phyloP scores from a whole-genome alignment of 805 yeast genomes.

The Kuraishia ogatae region DNA sequence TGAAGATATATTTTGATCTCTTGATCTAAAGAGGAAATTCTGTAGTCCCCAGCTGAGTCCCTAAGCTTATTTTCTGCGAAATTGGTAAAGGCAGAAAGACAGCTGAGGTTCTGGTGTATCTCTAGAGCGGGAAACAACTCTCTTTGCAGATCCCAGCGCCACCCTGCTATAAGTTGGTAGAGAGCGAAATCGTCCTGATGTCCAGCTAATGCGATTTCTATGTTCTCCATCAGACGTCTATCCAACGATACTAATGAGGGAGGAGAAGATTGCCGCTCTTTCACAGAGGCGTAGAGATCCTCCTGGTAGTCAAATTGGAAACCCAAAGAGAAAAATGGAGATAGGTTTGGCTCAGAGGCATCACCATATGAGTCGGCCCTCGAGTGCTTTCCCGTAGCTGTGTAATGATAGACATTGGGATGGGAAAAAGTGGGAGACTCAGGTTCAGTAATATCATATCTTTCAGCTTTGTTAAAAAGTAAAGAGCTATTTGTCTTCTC shows the following conservation, averaged over 20 bases:
- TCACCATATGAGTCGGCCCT: not conserved
- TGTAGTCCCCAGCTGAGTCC: conserved; percentile 1
- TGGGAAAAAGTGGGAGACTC: not conserved
- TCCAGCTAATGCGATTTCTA: conserved; percentile 11
- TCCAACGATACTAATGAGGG: conserved; percentile 13
- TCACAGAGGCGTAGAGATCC: not conserved
- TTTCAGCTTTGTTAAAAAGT: not conserved
- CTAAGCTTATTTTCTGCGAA: conserved; percentile 11
- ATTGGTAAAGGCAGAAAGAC: conserved; percentile 13
- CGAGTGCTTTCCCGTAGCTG: not conserved
- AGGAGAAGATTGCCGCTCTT: not conserved
- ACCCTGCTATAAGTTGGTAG: conserved; percentile 13
- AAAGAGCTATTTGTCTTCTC: not conserved
- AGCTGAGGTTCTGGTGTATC: conserved; percentile 9
- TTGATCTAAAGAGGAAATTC: not conserved
- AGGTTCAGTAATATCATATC: not conserved
- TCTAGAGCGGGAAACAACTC: conserved; percentile 16
- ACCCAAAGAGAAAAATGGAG: conserved; percentile 2
- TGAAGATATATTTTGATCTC: conserved; percentile 17
- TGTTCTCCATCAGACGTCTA: conserved; percentile 8
- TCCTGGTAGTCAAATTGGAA: not conserved
- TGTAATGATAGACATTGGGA: not conserved
- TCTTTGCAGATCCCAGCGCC: conserved; percentile 13
- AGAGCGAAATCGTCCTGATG: conserved; percentile 22
- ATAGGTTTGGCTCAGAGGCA: not conserved